These are phyloP conservation scores for Fusarium oligoseptatum DNA, from an alignment of 2,329 filamentous ascomycete species.

Conservation along the genomic window DNA sequence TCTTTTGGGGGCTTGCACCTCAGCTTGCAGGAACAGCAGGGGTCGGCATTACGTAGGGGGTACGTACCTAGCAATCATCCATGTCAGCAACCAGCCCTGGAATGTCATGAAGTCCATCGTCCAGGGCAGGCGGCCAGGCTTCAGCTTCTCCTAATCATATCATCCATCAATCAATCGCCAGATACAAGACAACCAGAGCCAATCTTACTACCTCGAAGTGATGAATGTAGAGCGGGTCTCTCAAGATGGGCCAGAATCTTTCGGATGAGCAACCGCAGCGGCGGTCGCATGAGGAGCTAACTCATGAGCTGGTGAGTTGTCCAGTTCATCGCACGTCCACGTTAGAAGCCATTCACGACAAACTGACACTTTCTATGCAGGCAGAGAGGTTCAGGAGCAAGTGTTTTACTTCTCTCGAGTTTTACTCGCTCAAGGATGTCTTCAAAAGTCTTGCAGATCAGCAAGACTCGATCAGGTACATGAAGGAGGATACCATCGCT, in stretches of 20 bases:
- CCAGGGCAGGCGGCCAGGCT: conserved; percentile 26
- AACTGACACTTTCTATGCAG: conserved; percentile 52
- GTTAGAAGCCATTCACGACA: conserved; percentile 2
- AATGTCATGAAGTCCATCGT: conserved; percentile 43
- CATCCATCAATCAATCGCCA: conserved; percentile 11
- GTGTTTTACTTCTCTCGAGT: conserved; percentile 78
- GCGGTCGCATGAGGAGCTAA: conserved; percentile 65
- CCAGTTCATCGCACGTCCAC: conserved; percentile 18
- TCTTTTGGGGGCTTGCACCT: conserved; percentile 7
- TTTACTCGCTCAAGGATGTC: conserved; percentile 80
- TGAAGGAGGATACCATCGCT: conserved; percentile 77
- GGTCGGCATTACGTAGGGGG: conserved; percentile 32
- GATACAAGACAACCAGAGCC: neutral
- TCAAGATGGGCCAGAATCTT: conserved; percentile 65
- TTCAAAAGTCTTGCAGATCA: conserved; percentile 78
- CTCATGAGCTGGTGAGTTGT: conserved; percentile 62
- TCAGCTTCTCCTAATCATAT: conserved; percentile 30
- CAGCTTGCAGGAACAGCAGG: conserved; percentile 5
- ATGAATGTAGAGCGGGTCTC: conserved; percentile 40
- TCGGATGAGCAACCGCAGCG: conserved; percentile 60
- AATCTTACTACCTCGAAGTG: conserved; percentile 20
- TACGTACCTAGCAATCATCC: conserved; percentile 36
- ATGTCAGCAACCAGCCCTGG: conserved; percentile 39
- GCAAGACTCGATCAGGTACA: conserved; percentile 71
- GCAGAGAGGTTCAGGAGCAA: conserved; percentile 75